Conservation (phyloP, 345 rosid genomes). For the Ceriops decandra region DNA sequence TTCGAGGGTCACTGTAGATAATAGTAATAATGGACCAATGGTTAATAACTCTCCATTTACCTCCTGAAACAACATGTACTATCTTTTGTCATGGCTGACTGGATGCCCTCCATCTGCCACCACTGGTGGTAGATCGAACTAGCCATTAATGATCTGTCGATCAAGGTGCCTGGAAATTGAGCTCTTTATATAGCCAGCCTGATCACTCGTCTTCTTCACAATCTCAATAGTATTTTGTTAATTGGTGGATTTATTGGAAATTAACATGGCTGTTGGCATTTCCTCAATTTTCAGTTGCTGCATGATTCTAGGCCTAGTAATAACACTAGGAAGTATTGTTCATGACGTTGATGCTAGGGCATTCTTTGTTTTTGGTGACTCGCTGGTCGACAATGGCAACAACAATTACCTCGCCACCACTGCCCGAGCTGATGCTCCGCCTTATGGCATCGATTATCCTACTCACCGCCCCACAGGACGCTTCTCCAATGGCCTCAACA, state of each 20-base stretch:
- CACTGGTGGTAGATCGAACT: constrained; percentile 13
- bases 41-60: not conserved
- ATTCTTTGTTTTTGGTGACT: constrained; percentile 51
- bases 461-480: constrained; percentile 69
- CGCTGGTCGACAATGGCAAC: constrained; percentile 87
- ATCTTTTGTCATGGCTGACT: not conserved
- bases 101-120: constrained; percentile 18
- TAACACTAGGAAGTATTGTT: constrained; percentile 16
- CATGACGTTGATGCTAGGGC: constrained; percentile 19
- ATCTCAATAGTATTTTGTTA: not conserved
- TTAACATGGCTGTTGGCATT: constrained; percentile 12
- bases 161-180: not conserved
- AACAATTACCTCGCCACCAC: constrained; percentile 73
- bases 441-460: constrained; percentile 82
- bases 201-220: constrained; percentile 8
- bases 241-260: constrained; percentile 8
- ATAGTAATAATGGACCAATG: too few relatives aligned
- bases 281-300: constrained; percentile 4
- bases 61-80: constrained; percentile 4
- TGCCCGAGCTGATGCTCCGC: constrained; percentile 73
- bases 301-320: constrained; percentile 17
- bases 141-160: constrained; percentile 30
- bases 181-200: constrained; percentile 17
- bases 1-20: too few relatives aligned
- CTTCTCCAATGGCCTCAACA: constrained; percentile 83